Conservation (phyloP, 2,329 filamentous ascomycete genomes). For the Phialophora chinensis region DNA sequence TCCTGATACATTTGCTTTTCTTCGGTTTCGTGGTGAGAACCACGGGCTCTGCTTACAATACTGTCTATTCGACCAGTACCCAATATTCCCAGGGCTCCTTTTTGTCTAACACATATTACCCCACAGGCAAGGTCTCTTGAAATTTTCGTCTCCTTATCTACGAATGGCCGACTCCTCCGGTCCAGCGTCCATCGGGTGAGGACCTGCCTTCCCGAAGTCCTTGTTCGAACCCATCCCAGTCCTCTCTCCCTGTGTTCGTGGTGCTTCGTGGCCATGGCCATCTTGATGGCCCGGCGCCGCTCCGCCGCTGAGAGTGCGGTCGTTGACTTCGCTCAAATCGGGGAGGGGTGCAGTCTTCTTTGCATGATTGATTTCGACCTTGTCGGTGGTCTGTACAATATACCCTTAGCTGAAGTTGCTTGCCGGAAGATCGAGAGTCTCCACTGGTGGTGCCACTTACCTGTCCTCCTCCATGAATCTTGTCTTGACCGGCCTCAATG, state of each 20-base stretch:
- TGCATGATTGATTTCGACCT: constrained; percentile 41
- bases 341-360: constrained; percentile 47
- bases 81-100: neutral
- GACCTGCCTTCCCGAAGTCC: neutral
- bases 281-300: constrained; percentile 41
- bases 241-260: neutral
- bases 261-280: constrained; percentile 33
- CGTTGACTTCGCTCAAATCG: constrained; percentile 43
- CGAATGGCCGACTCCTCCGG: neutral
- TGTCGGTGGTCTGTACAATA: constrained; percentile 23
- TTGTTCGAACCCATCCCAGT: neutral
- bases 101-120: neutral
- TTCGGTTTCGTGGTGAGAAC: neutral
- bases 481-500: constrained; percentile 44
- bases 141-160: constrained; percentile 48
- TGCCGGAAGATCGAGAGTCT: constrained; percentile 21
- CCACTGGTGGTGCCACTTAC: constrained; percentile 35
- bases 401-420: neutral
- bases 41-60: neutral
- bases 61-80: neutral
- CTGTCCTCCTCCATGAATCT: constrained; percentile 46
- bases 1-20: neutral
- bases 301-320: constrained; percentile 38
- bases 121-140: constrained; percentile 39
- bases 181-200: neutral